Evolutionary conservation across 2,329 filamentous ascomycete genomes (phyloP).

Genomic region (Whalleya microplaca): DNA sequence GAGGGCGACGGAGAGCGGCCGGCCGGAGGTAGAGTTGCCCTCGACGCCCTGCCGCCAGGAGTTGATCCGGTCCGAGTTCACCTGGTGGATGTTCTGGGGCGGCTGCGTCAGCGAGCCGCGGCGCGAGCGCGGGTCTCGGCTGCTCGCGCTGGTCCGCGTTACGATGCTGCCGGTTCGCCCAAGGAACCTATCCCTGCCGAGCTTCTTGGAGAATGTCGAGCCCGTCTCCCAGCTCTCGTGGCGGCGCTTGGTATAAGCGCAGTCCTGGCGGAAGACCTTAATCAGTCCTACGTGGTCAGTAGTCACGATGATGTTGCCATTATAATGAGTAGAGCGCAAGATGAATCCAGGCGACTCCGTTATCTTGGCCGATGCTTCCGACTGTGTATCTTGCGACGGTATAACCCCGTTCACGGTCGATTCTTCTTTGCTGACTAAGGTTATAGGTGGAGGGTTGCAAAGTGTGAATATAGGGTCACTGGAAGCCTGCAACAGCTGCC

Average conservation of each 20-base stretch:
- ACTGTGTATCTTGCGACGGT: constrained; percentile 39
- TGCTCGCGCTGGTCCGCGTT: constrained; percentile 54
- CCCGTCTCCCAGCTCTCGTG: constrained; percentile 78
- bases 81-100: constrained; percentile 36
- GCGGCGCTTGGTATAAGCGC: constrained; percentile 78
- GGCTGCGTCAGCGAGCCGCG: constrained; percentile 56
- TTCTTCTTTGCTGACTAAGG: constrained; percentile 75
- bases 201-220: constrained; percentile 74
- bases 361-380: constrained; percentile 29
- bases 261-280: constrained; percentile 95
- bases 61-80: constrained; percentile 74
- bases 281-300: constrained; percentile 87
- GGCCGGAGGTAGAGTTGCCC: constrained; percentile 27
- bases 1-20: constrained; percentile 41
- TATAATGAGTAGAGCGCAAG: constrained; percentile 72
- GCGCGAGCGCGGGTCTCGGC: constrained; percentile 49
- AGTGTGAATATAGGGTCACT: constrained; percentile 95
- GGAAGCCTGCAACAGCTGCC: constrained; percentile 76
- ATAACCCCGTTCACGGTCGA: constrained; percentile 47
- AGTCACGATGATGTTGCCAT: constrained; percentile 90
- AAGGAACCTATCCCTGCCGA: constrained; percentile 62
- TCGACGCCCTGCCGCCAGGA: constrained; percentile 77
- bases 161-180: constrained; percentile 60
- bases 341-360: constrained; percentile 76
- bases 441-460: constrained; percentile 92